Evolutionary conservation across 2,329 filamentous ascomycete genomes (phyloP).

Genomic region (Blastomyces silverae): DNA sequence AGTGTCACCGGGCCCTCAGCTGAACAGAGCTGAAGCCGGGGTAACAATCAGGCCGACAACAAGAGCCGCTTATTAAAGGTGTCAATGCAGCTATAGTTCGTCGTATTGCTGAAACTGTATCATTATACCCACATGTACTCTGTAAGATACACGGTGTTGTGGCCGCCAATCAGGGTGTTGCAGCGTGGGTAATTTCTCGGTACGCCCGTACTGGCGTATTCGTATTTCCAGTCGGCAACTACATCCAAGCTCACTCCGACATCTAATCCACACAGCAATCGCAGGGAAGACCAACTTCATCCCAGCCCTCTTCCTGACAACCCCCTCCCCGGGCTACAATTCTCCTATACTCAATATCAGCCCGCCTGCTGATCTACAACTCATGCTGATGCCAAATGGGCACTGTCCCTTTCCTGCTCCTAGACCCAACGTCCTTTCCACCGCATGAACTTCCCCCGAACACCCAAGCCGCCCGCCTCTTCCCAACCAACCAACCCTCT

Average conservation of each 20-base stretch:
- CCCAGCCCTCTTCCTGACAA: background rate
- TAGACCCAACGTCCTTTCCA: background rate
- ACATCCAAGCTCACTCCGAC: background rate
- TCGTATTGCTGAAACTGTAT: no score
- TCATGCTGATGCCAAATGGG: no score
- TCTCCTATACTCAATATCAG: background rate
- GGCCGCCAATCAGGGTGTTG: background rate
- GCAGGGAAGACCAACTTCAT: background rate
- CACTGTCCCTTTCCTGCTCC: background rate
- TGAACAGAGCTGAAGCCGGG: no score
- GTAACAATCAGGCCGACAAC: no score
- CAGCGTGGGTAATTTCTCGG: background rate
- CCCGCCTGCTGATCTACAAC: no score
- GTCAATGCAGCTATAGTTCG: no score
- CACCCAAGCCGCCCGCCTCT: background rate
- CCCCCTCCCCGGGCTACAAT: background rate
- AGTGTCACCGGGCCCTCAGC: no score
- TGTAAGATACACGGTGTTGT: background rate
- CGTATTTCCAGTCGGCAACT: slow-evolving; percentile 2
- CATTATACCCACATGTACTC: no score
- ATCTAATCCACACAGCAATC: background rate
- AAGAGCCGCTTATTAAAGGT: background rate
- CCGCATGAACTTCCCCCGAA: background rate
- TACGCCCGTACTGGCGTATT: background rate
- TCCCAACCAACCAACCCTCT: background rate